A percentile compares a stretch with the other conserved stretches of the same genome.
Evolutionary conservation across 805 yeast species (phyloP).

Genomic region (Nakazawaea siamensis): DNA sequence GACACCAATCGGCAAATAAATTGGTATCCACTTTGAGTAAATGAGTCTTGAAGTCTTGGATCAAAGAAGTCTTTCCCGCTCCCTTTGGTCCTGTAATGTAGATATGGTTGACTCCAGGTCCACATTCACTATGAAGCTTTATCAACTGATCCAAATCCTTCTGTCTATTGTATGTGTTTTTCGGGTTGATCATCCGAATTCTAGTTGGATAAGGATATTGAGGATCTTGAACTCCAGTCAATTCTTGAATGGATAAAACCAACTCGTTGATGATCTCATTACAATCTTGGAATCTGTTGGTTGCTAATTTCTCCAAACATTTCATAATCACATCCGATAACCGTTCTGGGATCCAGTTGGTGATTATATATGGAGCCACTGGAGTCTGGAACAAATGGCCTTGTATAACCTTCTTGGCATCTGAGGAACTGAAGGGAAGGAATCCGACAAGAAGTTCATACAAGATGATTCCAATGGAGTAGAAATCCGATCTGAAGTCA

Average conservation of each 20-base stretch:
- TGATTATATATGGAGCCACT: slow-evolving; percentile 27
- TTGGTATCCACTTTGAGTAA: slow-evolving; percentile 23
- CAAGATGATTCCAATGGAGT: slow-evolving; percentile 39
- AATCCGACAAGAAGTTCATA: slow-evolving; percentile 39
- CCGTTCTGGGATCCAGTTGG: slow-evolving; percentile 21
- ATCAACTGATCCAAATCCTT: slow-evolving; percentile 17
- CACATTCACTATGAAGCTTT: slow-evolving; percentile 13
- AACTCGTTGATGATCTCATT: slow-evolving; percentile 29
- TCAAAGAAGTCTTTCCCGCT: slow-evolving; percentile 34
- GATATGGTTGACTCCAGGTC: slow-evolving; percentile 19
- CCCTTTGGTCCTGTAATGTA: slow-evolving; percentile 35
- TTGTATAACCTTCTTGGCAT: slow-evolving; percentile 27
- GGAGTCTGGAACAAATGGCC: slow-evolving; percentile 34
- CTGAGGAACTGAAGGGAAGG: slow-evolving; percentile 33
- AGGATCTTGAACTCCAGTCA: slow-evolving; percentile 11
- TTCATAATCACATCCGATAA: slow-evolving; percentile 33
- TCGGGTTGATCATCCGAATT: slow-evolving; percentile 18
- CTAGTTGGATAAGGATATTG: slow-evolving; percentile 8
- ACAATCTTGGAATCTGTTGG: slow-evolving; percentile 28
- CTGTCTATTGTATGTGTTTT: slow-evolving; percentile 21
- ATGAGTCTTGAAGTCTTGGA: slow-evolving; percentile 28
- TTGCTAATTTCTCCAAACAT: slow-evolving; percentile 31
- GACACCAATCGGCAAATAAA: slow-evolving; percentile 23
- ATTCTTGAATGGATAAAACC: slow-evolving; percentile 16
- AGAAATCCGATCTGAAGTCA: slow-evolving; percentile 40